Evolutionary conservation across 2,329 filamentous ascomycete species (phyloP).

Genomic region (Diaporthe caulivora): DNA sequence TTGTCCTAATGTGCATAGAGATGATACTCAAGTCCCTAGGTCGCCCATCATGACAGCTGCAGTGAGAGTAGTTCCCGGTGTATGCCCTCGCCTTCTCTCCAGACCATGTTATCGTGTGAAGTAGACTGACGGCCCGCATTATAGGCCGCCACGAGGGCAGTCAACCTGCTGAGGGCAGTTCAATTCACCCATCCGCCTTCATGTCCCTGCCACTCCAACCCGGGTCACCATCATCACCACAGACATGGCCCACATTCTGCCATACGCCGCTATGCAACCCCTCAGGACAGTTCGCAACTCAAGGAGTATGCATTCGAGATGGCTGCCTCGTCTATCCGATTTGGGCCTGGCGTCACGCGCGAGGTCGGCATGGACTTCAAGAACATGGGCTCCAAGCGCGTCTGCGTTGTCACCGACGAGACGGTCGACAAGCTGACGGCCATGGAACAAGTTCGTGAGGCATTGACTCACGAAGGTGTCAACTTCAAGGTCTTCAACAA

Average conservation of each 20-base stretch:
- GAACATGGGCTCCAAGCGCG: slow-evolving; percentile 88
- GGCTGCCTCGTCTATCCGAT: slow-evolving; percentile 94
- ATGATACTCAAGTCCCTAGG: neutral
- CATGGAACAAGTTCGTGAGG: slow-evolving; percentile 90
- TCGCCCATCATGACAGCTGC: slow-evolving; percentile 47
- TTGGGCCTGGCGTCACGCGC: slow-evolving; percentile 91
- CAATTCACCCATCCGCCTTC: slow-evolving; percentile 89
- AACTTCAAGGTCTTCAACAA: slow-evolving; percentile 85
- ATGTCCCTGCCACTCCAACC: slow-evolving; percentile 94
- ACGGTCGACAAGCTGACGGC: slow-evolving; percentile 86
- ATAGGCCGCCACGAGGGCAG: slow-evolving; percentile 73
- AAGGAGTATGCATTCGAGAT: slow-evolving; percentile 99
- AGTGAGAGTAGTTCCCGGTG: slow-evolving; percentile 51
- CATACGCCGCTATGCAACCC: slow-evolving; percentile 76
- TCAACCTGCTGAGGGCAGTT: slow-evolving; percentile 85
- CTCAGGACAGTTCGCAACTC: slow-evolving; percentile 76
- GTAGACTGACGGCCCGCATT: neutral
- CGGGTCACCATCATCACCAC: slow-evolving; percentile 79
- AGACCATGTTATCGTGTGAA: too few relatives aligned
- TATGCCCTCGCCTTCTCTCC: slow-evolving; percentile 43
- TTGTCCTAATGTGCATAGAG: neutral
- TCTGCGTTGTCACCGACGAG: slow-evolving; percentile 91
- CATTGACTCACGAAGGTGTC: slow-evolving; percentile 81
- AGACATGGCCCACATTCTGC: slow-evolving; percentile 52
- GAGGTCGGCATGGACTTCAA: slow-evolving; percentile 98